phyloP scores from a whole-genome alignment of 257 asterid species.

The Salvia miltiorrhiza region DNA sequence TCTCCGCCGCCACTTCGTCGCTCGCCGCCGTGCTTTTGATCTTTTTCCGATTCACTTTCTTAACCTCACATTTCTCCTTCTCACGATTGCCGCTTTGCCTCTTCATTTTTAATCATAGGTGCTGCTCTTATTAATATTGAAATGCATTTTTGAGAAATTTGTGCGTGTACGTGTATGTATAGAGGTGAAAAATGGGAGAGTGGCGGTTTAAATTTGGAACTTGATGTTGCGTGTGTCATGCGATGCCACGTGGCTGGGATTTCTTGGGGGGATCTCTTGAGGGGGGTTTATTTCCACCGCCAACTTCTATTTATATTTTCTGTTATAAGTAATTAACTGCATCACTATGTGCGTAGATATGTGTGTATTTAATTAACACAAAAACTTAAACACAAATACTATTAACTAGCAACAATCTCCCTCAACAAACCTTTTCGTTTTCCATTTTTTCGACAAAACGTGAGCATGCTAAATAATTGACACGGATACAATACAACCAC shows the following conservation, averaged over 20 bases:
- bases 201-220: slow-evolving; percentile 22
- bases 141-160: neutral
- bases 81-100: slow-evolving; percentile 25
- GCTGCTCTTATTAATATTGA: too few relatives aligned
- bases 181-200: neutral
- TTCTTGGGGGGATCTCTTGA: neutral
- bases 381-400: too few relatives aligned
- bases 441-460: too few relatives aligned
- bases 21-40: neutral
- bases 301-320: neutral
- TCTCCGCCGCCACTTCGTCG: neutral
- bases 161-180: neutral
- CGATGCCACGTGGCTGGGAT: slow-evolving; percentile 4
- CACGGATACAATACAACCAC: too few relatives aligned
- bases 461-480: too few relatives aligned
- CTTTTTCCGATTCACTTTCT: neutral
- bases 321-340: neutral
- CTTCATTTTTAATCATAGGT: slow-evolving; percentile 24
- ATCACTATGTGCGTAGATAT: neutral
- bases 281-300: neutral
- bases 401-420: too few relatives aligned
- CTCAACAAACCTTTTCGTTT: too few relatives aligned
- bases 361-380: too few relatives aligned
- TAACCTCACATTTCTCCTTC: neutral
- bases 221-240: neutral